These are phyloP conservation scores for Yarrowia bubula DNA, from an alignment of 805 yeast genomes.

Conservation along the genomic window DNA sequence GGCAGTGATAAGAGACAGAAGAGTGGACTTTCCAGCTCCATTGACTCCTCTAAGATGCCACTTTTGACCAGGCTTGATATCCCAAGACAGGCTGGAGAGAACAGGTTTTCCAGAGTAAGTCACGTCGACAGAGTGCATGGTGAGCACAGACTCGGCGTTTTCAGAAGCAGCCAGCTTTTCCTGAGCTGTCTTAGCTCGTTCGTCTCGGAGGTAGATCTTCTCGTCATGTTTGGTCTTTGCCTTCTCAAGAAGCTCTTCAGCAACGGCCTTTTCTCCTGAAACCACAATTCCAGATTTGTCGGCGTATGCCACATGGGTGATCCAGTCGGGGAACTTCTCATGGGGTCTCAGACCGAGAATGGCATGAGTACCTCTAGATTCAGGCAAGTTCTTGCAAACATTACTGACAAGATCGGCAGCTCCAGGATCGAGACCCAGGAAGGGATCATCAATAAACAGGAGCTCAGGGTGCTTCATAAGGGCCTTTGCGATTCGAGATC, in stretches of 20 bases:
- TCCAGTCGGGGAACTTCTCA: conserved; percentile 77
- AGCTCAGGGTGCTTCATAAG: conserved; percentile 63
- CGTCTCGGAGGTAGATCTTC: background rate
- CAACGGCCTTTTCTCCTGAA: conserved; percentile 45
- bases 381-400: conserved; percentile 46
- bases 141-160: conserved; percentile 40
- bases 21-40: conserved; percentile 91
- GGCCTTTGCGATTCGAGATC: conserved; percentile 82
- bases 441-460: conserved; percentile 84
- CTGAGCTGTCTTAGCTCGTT: conserved; percentile 7
- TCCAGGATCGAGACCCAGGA: conserved; percentile 80
- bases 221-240: conserved; percentile 29
- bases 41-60: conserved; percentile 91
- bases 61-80: conserved; percentile 64
- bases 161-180: background rate
- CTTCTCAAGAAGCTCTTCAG: conserved; percentile 30
- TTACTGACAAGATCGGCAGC: conserved; percentile 61
- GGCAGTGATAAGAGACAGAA: conserved; percentile 78
- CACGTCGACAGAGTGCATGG: conserved; percentile 63
- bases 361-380: conserved; percentile 1
- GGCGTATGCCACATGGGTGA: conserved; percentile 66
- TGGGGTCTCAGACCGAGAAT: conserved; percentile 75
- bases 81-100: conserved; percentile 62
- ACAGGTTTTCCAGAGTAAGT: conserved; percentile 62
- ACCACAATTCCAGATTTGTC: conserved; percentile 52